These are phyloP conservation scores for Eucalyptus regnans DNA, from an alignment of 345 rosid genomes.

Conservation along the genomic window DNA sequence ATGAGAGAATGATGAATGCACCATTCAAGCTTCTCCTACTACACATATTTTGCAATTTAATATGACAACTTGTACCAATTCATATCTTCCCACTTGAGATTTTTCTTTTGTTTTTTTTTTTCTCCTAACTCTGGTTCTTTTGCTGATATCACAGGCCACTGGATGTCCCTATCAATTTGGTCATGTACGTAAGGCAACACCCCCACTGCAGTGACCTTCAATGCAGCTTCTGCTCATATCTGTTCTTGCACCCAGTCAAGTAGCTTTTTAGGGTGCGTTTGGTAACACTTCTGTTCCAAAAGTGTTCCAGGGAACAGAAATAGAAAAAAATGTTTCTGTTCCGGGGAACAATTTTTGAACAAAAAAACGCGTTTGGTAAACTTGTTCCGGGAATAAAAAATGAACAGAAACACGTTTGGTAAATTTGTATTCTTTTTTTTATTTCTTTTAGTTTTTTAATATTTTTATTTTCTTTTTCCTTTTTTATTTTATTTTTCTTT, in stretches of 20 bases:
- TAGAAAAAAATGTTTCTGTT: too few relatives aligned
- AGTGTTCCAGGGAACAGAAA: too few relatives aligned
- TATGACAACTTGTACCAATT: neutral
- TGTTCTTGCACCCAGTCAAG: neutral
- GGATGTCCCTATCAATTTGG: neutral
- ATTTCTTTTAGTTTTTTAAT: too few relatives aligned
- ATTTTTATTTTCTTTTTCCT: too few relatives aligned
- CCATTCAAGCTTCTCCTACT: neutral
- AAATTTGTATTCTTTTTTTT: too few relatives aligned
- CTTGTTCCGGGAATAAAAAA: too few relatives aligned
- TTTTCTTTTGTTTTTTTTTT: neutral
- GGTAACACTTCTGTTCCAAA: too few relatives aligned
- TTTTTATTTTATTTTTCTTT: too few relatives aligned
- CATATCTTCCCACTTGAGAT: neutral
- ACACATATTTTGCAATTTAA: neutral
- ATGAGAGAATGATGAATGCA: neutral
- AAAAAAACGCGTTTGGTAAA: too few relatives aligned
- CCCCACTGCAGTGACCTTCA: neutral
- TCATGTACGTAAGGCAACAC: neutral
- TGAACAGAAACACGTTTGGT: too few relatives aligned
- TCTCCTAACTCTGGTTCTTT: neutral
- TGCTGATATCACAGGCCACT: neutral
- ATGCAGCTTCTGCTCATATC: neutral
- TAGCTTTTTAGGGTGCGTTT: too few relatives aligned
- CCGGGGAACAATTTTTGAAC: too few relatives aligned